phyloP scores from a whole-genome alignment of 345 rosid genomes.

The Citrus trifoliata region DNA sequence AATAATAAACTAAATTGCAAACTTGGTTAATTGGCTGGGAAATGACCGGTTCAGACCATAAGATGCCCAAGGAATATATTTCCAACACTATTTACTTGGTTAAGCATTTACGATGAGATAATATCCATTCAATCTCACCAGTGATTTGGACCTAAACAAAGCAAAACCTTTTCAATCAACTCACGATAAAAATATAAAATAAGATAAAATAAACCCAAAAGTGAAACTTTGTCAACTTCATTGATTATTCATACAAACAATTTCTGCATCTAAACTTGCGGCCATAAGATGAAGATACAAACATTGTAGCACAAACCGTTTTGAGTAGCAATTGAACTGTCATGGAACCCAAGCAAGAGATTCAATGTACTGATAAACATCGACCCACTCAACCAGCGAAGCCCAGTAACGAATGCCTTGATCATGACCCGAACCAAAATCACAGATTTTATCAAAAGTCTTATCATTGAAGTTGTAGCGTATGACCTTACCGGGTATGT shows the following conservation, averaged over 20 bases:
- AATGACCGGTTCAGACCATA: too few species aligned
- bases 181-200: too few species aligned
- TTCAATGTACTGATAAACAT: neutral
- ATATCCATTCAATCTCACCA: too few species aligned
- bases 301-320: too few species aligned
- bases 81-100: too few species aligned
- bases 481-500: slow-evolving; percentile 16
- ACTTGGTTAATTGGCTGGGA: too few species aligned
- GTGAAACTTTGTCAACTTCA: neutral
- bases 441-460: slow-evolving; percentile 25
- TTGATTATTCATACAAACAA: neutral
- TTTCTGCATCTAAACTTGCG: neutral
- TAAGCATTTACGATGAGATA: too few species aligned
- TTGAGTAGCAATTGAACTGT: neutral
- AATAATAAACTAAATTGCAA: too few species aligned
- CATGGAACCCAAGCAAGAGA: neutral
- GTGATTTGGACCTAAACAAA: too few species aligned
- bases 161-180: too few species aligned
- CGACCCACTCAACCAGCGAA: neutral
- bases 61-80: too few species aligned
- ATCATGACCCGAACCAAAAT: neutral
- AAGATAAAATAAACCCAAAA: too few species aligned
- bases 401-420: neutral
- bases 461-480: slow-evolving; percentile 23
- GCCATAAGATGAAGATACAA: neutral